A percentile compares a stretch with the other conserved stretches of the same genome.
These are phyloP conservation scores for Aspergillus saccharolyticus DNA, from an alignment of 495 filamentous ascomycete species.

Conservation along the genomic window DNA sequence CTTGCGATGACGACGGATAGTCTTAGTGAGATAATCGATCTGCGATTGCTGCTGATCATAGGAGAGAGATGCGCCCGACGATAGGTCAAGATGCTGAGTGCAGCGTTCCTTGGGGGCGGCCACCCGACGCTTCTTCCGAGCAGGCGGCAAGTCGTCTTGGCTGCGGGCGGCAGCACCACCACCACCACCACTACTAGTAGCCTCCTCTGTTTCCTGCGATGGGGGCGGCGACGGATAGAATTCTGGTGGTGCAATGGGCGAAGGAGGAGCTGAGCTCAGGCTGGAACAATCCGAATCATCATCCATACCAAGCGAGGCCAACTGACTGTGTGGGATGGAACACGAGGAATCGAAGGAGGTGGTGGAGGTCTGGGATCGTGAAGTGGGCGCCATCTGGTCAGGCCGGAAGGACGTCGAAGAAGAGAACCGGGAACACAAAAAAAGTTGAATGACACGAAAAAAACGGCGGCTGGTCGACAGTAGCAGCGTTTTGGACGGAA, in stretches of 20 bases:
- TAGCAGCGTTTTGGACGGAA: slow-evolving; percentile 6
- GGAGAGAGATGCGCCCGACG: slow-evolving; percentile 39
- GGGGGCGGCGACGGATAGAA: slow-evolving; percentile 54
- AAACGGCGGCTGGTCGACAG: background rate
- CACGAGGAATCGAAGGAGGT: slow-evolving; percentile 9
- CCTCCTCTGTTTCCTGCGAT: slow-evolving; percentile 48
- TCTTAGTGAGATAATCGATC: slow-evolving; percentile 64
- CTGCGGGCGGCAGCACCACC: slow-evolving; percentile 25
- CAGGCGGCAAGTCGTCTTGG: slow-evolving; percentile 57
- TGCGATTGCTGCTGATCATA: slow-evolving; percentile 49
- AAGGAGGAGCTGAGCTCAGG: slow-evolving; percentile 51
- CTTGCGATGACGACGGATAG: slow-evolving; percentile 83
- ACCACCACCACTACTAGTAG: slow-evolving; percentile 19
- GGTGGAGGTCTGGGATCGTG: slow-evolving; percentile 8
- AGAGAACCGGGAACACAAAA: slow-evolving; percentile 4
- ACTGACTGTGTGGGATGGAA: slow-evolving; percentile 9
- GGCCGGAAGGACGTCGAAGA: slow-evolving; percentile 8
- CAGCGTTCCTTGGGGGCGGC: slow-evolving; percentile 66
- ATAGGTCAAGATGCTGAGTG: slow-evolving; percentile 71
- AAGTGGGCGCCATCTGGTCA: slow-evolving; percentile 12
- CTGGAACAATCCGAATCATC: slow-evolving; percentile 49
- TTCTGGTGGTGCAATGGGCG: slow-evolving; percentile 54
- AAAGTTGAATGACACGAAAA: slow-evolving; percentile 6
- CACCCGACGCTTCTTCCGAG: slow-evolving; percentile 67
- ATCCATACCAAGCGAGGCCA: slow-evolving; percentile 29